Evolutionary conservation across 169 alveolate genomes (phyloP), one percentile per base, ranked within the genome.

Genomic region (Plasmodium malariae): DNA sequence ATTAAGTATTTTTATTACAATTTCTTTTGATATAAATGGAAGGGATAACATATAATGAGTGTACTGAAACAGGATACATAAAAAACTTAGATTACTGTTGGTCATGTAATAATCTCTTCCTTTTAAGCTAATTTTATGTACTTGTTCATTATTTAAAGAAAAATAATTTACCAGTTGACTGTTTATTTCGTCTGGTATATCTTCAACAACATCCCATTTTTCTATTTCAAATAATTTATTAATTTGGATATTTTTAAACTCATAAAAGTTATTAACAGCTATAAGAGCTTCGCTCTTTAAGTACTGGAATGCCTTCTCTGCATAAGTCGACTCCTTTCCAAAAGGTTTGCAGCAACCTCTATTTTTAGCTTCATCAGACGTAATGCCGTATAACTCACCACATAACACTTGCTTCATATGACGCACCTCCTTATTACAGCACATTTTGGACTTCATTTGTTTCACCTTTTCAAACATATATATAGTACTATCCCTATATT

Each of bases 161-260:
- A 73, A 54, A 73, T 54, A 57, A 9, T 54, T 32, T 73, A 51
- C 43, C 37, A 28, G 9, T 62, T 73, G 69, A 5, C 14, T 26
- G 32, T 73, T 73, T 54, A 73, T 43, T 55, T 73, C 87, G 14
- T 54, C 1, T 26, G 87, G 87, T 6, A 73, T 51, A 40, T 73
- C 87, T 1, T 70, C 65, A 9, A 73, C 71, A 26, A 73, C 24
- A 11, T 49, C 45, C 87, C 87, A 73, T 55, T 73, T 73, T 73
- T 73, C 87, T 17, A 73, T 26, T 54, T 57, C 87, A 17, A 73
- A n/a, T 9, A 45, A 73, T 30, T 73, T 73, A 1, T 73, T 28
- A 14, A 73, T 73, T 73, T 73, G 87, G 26, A 73, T 57, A 34
- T 73, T 73, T 73, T 73, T 73, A 73, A 73, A 73, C 12, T 73